Evolutionary conservation across 2,329 filamentous ascomycete species (phyloP), one percentile per base, ranked within the genome.

Genomic region (Verticillium zaregamsianum): DNA sequence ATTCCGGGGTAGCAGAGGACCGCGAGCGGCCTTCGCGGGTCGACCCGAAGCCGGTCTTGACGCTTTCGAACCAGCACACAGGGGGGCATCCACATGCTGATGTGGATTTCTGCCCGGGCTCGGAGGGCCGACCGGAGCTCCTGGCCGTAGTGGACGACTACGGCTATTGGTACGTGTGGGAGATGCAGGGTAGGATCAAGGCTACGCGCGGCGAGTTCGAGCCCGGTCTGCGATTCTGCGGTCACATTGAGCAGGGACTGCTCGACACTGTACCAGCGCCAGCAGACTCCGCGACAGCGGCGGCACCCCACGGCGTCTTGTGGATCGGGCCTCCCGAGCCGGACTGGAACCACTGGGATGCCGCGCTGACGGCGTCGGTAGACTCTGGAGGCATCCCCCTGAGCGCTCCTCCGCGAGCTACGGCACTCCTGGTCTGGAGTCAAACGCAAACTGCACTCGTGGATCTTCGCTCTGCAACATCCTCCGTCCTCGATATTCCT

Each of bases 161-260:
- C 37, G 90, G 89, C 1, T 79, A 77, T 62, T 93, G 90, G 90
- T 86, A 79, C 54, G 72, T 92, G 4, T 92, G 88, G 86, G 81
- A 90, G 63, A 75, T 90, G 28, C 66, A 68, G 14, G 77, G 75
- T 60, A 77, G 69, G 64, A 69, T 71, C 62, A 65, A 73, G 20
- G 69, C 72, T 12, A 69, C 72, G 25, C 72, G 74, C 23, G 75
- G 70, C 33, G 72, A 68, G 9, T 66, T 75, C 35, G 75, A 68
- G 12, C 69, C 74, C 20, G 71, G 70, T 8, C 68, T 76, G 37
- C 68, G 61, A 20, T 72, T 73, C 58, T 76, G 76, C 59, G 84
- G 84, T 2, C 78, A 81, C 58, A 77, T 83, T 7, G 69, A 68
- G 15, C 71, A 74, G 52, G 80, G 80, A 2, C 35, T 78, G 23